Conservation (phyloP, 331 rosid genomes). For the Malus hybrid region DNA sequence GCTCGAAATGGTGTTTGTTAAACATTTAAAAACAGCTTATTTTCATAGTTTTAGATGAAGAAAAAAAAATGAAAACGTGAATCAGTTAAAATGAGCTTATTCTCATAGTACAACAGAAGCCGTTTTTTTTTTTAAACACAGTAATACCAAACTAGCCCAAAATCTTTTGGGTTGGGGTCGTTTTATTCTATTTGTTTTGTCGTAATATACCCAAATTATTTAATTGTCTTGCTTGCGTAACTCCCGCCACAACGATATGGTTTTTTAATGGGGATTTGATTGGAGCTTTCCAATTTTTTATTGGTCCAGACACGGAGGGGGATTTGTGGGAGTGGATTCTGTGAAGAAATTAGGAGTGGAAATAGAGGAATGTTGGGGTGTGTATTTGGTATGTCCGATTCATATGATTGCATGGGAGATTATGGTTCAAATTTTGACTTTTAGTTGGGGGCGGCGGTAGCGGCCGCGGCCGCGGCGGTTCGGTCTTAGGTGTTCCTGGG, state of each 20-base stretch:
- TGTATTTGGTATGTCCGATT: not conserved
- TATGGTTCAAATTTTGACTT: not conserved
- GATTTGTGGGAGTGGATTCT: not conserved
- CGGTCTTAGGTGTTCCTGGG: not conserved
- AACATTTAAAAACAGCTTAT: too few species aligned
- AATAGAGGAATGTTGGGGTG: not conserved
- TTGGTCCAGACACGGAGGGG: not conserved
- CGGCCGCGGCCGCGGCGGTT: too few species aligned
- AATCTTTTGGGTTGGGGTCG: not conserved
- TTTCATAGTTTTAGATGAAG: too few species aligned
- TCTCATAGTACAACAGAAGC: too few species aligned
- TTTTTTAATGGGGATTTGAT: not conserved
- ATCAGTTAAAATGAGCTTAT: too few species aligned
- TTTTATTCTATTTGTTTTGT: not conserved
- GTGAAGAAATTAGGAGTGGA: not conserved
- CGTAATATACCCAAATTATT: not conserved
- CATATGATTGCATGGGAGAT: not conserved
- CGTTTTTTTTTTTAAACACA: too few species aligned
- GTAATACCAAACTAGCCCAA: too few species aligned
- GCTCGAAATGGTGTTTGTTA: too few species aligned
- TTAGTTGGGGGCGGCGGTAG: not conserved
- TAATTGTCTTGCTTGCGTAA: constrained; percentile 9
- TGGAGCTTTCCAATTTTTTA: not conserved
- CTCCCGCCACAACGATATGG: constrained; percentile 21
- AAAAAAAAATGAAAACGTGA: too few species aligned